phyloP scores from a whole-genome alignment of 768 basidiomycete species.

The Mycena pura region DNA sequence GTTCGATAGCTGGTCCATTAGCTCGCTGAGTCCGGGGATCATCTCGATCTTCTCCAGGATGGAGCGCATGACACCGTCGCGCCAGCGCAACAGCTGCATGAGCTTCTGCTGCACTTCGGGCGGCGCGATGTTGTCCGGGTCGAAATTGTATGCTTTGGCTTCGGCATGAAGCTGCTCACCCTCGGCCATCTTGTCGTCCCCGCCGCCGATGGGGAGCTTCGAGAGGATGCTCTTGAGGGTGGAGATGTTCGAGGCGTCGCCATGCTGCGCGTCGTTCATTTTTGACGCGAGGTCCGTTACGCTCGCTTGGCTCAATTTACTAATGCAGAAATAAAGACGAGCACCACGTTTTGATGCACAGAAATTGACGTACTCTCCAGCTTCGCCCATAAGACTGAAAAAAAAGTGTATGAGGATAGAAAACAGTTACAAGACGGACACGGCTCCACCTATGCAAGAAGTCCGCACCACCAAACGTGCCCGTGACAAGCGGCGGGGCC shows the following conservation, averaged over 20 bases:
- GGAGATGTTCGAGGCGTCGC: slow-evolving; percentile 42
- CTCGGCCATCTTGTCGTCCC: slow-evolving; percentile 57
- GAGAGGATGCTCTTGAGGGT: slow-evolving; percentile 52
- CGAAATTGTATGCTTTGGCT: slow-evolving; percentile 64
- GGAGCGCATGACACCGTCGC: slow-evolving; percentile 62
- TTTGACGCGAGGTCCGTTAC: slow-evolving; percentile 63
- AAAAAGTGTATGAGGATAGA: too few relatives aligned
- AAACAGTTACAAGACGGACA: too few relatives aligned
- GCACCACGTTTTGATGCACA: background rate
- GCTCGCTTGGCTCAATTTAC: slow-evolving; percentile 65
- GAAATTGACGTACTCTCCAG: slow-evolving; percentile 56
- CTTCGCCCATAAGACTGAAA: slow-evolving; percentile 69
- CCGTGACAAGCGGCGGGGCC: slow-evolving; percentile 70
- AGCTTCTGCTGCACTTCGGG: slow-evolving; percentile 67
- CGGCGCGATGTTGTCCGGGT: slow-evolving; percentile 67
- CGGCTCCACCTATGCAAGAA: background rate
- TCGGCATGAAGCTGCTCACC: slow-evolving; percentile 61
- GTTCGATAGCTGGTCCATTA: slow-evolving; percentile 69
- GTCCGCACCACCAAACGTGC: slow-evolving; percentile 63
- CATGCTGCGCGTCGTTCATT: slow-evolving; percentile 50
- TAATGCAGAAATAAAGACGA: slow-evolving; percentile 32
- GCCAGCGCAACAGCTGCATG: slow-evolving; percentile 65
- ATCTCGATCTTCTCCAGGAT: slow-evolving; percentile 64
- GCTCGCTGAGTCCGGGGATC: slow-evolving; percentile 63
- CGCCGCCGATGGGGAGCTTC: slow-evolving; percentile 59